phyloP scores from a whole-genome alignment of 257 asterid species.

The Vinca minor region DNA sequence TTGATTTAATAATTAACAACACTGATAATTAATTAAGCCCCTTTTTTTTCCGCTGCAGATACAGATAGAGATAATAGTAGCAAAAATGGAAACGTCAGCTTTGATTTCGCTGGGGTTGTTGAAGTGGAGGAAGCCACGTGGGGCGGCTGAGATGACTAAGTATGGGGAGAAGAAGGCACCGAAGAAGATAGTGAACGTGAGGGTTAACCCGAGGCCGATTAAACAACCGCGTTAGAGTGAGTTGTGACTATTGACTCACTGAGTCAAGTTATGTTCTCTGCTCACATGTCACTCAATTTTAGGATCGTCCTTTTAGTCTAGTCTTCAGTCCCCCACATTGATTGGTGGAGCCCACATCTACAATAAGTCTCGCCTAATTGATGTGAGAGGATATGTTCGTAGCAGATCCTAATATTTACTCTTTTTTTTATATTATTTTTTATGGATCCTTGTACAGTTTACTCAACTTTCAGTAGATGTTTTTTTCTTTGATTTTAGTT shows the following conservation, averaged over 20 bases:
- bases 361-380: too few species aligned
- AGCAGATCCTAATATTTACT: too few species aligned
- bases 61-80: neutral
- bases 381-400: too few species aligned
- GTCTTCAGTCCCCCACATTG: too few species aligned
- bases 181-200: slow-evolving; percentile 48
- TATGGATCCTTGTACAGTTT: slow-evolving; percentile 11
- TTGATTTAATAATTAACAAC: too few species aligned
- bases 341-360: too few species aligned
- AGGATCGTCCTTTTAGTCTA: too few species aligned
- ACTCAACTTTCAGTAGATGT: slow-evolving; percentile 1
- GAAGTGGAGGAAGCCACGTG: slow-evolving; percentile 58
- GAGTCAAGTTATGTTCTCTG: neutral
- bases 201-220: slow-evolving; percentile 52
- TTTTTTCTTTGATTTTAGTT: neutral
- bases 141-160: slow-evolving; percentile 38
- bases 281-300: too few species aligned
- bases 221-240: slow-evolving; percentile 60
- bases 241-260: neutral
- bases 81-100: too few species aligned
- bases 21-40: slow-evolving; percentile 9
- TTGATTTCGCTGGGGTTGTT: slow-evolving; percentile 45
- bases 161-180: slow-evolving; percentile 49
- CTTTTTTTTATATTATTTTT: too few species aligned
- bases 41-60: slow-evolving; percentile 19